Percentiles rank a stretch among this genome's conserved stretches.
phyloP scores from a whole-genome alignment of 768 basidiomycete genomes.

The Podaxis mareebaensis region DNA sequence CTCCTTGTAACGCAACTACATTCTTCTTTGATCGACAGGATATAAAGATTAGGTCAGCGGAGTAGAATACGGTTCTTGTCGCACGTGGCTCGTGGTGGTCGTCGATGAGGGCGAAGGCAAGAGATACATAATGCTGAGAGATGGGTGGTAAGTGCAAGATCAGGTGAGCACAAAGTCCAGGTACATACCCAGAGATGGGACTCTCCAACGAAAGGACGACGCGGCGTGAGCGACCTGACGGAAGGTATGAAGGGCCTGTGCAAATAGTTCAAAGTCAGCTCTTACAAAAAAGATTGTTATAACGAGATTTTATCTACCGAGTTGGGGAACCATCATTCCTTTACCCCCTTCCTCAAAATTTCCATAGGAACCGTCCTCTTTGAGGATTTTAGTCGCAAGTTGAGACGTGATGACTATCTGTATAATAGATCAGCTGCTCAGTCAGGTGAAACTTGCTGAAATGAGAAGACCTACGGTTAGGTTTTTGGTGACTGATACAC shows the following conservation, averaged over 20 bases:
- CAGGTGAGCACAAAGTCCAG: background rate
- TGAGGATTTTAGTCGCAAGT: slow-evolving; percentile 66
- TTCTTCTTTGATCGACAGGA: background rate
- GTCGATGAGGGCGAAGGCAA: background rate
- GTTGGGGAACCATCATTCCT: slow-evolving; percentile 66
- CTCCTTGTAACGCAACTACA: too few species aligned
- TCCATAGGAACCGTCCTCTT: slow-evolving; percentile 62
- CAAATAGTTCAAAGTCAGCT: slow-evolving; percentile 1
- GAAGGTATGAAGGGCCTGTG: slow-evolving; percentile 40
- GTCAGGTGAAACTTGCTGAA: background rate
- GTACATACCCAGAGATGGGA: slow-evolving; percentile 34
- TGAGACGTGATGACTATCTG: slow-evolving; percentile 62
- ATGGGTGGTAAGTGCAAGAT: background rate
- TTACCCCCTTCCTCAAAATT: slow-evolving; percentile 64
- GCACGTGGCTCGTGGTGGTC: background rate
- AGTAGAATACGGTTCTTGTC: background rate
- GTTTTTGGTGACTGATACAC: slow-evolving; percentile 44
- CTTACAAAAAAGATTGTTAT: background rate
- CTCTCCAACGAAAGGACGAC: slow-evolving; percentile 37
- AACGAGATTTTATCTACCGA: slow-evolving; percentile 41
- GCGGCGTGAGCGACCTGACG: slow-evolving; percentile 35
- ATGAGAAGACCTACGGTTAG: slow-evolving; percentile 42
- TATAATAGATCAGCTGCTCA: slow-evolving; percentile 10
- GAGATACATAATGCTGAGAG: slow-evolving; percentile 3
- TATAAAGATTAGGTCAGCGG: background rate